A percentile compares a stretch with the other conserved stretches of the same genome.
phyloP scores from a whole-genome alignment of 2,329 filamentous ascomycete species.

The Fusarium odoratissimum region DNA sequence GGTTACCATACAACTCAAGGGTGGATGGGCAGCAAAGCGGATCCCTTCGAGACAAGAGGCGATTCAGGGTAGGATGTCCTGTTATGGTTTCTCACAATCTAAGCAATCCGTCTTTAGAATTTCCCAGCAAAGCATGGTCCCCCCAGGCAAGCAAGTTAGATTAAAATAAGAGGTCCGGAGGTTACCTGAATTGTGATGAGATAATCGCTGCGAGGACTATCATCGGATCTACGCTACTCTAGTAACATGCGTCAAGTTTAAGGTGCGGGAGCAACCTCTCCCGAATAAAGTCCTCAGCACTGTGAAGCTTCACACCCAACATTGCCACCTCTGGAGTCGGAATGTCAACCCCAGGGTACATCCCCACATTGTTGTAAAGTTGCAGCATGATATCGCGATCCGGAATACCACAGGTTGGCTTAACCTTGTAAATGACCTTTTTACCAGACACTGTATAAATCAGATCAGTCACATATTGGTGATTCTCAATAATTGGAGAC shows the following conservation, averaged over 20 bases:
- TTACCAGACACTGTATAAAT: slow-evolving; percentile 15
- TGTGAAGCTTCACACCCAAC: slow-evolving; percentile 15
- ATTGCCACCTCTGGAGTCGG: slow-evolving; percentile 14
- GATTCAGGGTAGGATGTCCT: neutral
- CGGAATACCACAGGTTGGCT: slow-evolving; percentile 23
- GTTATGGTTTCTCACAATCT: neutral
- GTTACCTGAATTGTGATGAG: neutral
- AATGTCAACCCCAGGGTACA: slow-evolving; percentile 23
- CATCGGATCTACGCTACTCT: neutral
- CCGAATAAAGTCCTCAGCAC: slow-evolving; percentile 14
- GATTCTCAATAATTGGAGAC: neutral
- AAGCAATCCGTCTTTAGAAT: neutral
- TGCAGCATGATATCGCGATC: slow-evolving; percentile 28
- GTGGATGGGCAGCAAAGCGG: neutral
- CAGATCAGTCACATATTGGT: neutral
- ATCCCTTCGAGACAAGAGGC: neutral
- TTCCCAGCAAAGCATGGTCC: neutral
- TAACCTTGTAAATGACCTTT: slow-evolving; percentile 23
- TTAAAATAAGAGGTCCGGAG: neutral
- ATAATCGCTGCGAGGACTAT: neutral
- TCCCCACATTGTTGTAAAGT: slow-evolving; percentile 23
- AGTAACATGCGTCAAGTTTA: neutral
- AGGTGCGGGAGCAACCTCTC: slow-evolving; percentile 21
- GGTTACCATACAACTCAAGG: too few species aligned
- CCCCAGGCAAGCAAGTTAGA: neutral